A percentile compares a stretch with the other conserved stretches of the same genome.
Evolutionary conservation across 73 alveolate species (phyloP).

Genomic region (Vitrella brassicaformis): DNA sequence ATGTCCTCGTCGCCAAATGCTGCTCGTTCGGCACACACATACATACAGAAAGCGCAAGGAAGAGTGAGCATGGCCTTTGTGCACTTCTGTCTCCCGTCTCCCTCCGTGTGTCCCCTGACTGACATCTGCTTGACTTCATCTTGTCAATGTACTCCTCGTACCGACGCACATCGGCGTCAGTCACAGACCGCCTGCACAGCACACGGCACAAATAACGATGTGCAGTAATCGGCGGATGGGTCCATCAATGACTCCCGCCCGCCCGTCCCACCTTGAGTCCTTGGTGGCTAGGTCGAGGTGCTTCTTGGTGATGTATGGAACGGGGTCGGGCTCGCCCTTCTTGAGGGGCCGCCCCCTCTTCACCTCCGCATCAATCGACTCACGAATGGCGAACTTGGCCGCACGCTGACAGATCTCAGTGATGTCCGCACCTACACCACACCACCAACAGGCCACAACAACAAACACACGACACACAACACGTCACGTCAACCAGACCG

Average conservation of each 20-base stretch:
- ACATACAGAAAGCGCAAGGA: no score
- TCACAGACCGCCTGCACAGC: neutral
- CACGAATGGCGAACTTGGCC: slow-evolving; percentile 41
- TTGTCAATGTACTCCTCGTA: neutral
- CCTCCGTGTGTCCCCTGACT: no score
- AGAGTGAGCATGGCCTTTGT: no score
- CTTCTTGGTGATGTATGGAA: neutral
- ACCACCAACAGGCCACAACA: no score
- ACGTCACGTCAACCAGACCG: no score
- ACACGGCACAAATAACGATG: neutral
- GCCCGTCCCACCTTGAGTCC: neutral
- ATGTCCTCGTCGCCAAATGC: no score
- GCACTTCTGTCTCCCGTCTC: no score
- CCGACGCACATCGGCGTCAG: neutral
- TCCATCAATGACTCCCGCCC: neutral
- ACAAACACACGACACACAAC: no score
- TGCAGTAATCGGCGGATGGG: no score
- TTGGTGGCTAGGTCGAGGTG: neutral
- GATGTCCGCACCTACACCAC: slow-evolving; percentile 96
- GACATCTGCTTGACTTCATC: no score
- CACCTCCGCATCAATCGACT: neutral
- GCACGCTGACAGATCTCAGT: slow-evolving; percentile 91
- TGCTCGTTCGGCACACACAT: no score
- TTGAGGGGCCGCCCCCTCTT: neutral
- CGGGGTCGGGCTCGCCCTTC: neutral